Conservation (phyloP, 169 alveolate species). For the Eimeria zaria region DNA sequence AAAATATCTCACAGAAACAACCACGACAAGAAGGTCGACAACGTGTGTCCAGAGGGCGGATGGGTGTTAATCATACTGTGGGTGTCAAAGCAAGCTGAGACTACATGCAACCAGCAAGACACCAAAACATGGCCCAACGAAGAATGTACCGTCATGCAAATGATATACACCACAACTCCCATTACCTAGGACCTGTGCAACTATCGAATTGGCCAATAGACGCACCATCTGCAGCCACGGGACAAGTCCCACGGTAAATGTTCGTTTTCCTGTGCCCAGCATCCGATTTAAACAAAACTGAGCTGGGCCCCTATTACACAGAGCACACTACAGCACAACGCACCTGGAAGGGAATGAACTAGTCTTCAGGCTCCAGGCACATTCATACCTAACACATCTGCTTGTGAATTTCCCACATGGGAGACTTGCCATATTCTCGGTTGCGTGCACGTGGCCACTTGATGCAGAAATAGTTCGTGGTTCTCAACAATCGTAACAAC, state of each 20-base stretch:
- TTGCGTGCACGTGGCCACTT: neutral
- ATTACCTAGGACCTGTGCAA: neutral
- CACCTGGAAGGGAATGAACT: neutral
- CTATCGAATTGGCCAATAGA: neutral
- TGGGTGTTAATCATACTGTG: too few relatives aligned
- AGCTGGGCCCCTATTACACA: too few relatives aligned
- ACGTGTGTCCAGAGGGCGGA: neutral
- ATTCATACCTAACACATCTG: too few relatives aligned
- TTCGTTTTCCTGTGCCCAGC: too few relatives aligned
- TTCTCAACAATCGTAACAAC: neutral
- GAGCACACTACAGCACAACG: neutral
- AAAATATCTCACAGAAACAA: neutral
- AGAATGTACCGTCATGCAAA: neutral
- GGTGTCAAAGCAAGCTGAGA: neutral
- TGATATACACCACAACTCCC: neutral
- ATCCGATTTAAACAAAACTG: too few relatives aligned
- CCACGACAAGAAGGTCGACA: neutral
- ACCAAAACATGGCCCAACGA: neutral
- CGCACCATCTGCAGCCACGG: neutral
- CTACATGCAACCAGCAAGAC: too few relatives aligned
- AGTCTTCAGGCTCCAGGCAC: neutral
- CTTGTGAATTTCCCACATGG: neutral
- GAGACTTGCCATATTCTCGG: neutral
- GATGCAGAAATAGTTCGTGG: neutral
- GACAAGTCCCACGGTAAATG: too few relatives aligned